Conservation (phyloP, 352 stramenopile genomes). For the Globisporangium spiculum region DNA sequence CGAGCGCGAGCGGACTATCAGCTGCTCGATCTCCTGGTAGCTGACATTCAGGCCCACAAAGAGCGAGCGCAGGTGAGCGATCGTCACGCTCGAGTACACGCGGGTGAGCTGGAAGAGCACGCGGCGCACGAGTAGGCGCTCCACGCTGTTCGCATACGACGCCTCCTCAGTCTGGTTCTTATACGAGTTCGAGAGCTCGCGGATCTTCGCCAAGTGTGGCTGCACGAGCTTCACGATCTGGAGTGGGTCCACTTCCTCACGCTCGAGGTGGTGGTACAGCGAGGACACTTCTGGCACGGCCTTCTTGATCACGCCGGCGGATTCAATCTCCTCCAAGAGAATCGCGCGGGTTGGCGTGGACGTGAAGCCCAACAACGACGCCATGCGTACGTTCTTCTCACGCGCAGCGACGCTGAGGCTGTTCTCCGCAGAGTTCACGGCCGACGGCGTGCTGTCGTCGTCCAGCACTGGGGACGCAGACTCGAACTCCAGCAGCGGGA, state of each 20-base stretch:
- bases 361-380: slow-evolving; percentile 89
- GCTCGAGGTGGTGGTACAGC: slow-evolving; percentile 71
- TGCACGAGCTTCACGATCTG: slow-evolving; percentile 74
- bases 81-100: slow-evolving; percentile 87
- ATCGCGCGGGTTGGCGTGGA: slow-evolving; percentile 87
- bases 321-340: slow-evolving; percentile 89
- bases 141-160: slow-evolving; percentile 58
- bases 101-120: slow-evolving; percentile 84
- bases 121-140: slow-evolving; percentile 69
- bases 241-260: slow-evolving; percentile 69
- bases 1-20: slow-evolving; percentile 82
- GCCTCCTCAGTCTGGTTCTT: slow-evolving; percentile 34
- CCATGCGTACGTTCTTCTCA: slow-evolving; percentile 94
- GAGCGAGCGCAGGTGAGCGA: slow-evolving; percentile 84
- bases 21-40: slow-evolving; percentile 82
- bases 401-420: slow-evolving; percentile 54
- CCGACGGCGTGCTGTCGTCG: slow-evolving; percentile 54
- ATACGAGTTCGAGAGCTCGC: slow-evolving; percentile 18
- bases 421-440: slow-evolving; percentile 33
- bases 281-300: slow-evolving; percentile 52
- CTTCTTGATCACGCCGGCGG: slow-evolving; percentile 61
- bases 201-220: slow-evolving; percentile 49
- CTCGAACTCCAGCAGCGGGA: slow-evolving; percentile 84
- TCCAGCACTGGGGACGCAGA: slow-evolving; percentile 51
- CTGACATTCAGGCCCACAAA: slow-evolving; percentile 72